phyloP scores from a whole-genome alignment of 352 stramenopile species.

The Pythium grandisporangium region DNA sequence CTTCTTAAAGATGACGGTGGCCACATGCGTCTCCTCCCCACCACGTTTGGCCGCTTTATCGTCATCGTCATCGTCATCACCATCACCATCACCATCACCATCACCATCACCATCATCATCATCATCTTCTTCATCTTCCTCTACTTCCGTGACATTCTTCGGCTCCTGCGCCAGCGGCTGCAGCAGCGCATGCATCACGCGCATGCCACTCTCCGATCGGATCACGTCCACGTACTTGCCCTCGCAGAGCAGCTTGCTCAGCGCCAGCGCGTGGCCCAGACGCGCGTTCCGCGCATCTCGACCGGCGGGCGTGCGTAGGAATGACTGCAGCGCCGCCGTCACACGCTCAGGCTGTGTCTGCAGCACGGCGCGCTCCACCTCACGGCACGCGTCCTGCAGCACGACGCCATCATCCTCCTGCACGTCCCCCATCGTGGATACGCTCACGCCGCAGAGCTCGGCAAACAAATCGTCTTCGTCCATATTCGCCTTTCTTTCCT shows the following conservation, averaged over 20 bases:
- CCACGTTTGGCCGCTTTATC: no score
- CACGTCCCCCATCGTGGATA: slow-evolving; percentile 24
- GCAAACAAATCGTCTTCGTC: slow-evolving; percentile 44
- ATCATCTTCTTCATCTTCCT: slow-evolving; percentile 9
- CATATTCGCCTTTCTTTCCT: slow-evolving; percentile 15
- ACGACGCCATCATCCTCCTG: slow-evolving; percentile 26
- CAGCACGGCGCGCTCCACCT: slow-evolving; percentile 44
- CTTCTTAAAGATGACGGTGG: slow-evolving; percentile 21
- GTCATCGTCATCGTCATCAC: no score
- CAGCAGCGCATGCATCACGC: slow-evolving; percentile 17
- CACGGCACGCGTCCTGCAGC: slow-evolving; percentile 23
- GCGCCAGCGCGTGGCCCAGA: slow-evolving; percentile 16
- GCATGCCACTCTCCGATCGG: slow-evolving; percentile 22
- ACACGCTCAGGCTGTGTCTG: slow-evolving; percentile 32
- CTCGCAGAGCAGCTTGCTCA: slow-evolving; percentile 49
- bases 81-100: no score
- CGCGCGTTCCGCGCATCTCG: not conserved
- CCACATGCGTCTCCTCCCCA: no score
- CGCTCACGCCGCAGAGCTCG: slow-evolving; percentile 47
- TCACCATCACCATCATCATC: no score
- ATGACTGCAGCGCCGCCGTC: slow-evolving; percentile 8
- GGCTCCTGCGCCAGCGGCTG: no score
- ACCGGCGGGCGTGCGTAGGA: not conserved
- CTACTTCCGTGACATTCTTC: slow-evolving; percentile 3
- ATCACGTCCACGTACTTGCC: slow-evolving; percentile 54